A percentile compares a stretch with the other conserved stretches of the same genome.
phyloP scores from a whole-genome alignment of 78 protist species.

The Monocercomonoides exilis region DNA sequence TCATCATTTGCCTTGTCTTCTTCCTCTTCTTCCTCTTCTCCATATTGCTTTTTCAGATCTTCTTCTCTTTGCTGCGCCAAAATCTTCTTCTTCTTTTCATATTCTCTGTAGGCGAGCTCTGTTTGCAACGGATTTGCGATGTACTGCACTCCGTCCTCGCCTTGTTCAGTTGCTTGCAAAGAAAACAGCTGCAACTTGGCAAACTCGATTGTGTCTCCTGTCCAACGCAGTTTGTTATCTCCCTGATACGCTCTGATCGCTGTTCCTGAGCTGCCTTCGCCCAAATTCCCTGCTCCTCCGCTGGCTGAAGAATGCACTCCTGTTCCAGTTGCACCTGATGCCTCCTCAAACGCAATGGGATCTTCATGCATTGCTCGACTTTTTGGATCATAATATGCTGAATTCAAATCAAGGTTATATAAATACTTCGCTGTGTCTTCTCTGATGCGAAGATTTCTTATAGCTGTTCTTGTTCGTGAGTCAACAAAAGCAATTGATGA shows the following conservation, averaged over 20 bases:
- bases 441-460: slow-evolving; percentile 68
- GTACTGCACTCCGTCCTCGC: slow-evolving; percentile 44
- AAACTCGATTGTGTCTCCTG: slow-evolving; percentile 70
- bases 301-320: not conserved
- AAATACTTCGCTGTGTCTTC: slow-evolving; percentile 96
- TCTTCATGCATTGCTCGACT: slow-evolving; percentile 89
- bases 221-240: slow-evolving; percentile 68
- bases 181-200: slow-evolving; percentile 56
- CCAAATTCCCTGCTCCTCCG: too few species aligned
- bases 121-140: slow-evolving; percentile 85
- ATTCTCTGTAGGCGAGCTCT: slow-evolving; percentile 39
- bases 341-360: slow-evolving; percentile 48
- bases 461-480: slow-evolving; percentile 55
- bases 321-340: not conserved
- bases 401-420: slow-evolving; percentile 73
- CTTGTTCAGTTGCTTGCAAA: slow-evolving; percentile 47
- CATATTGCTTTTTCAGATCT: slow-evolving; percentile 62
- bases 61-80: not conserved
- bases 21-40: slow-evolving; percentile 72
- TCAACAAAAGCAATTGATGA: slow-evolving; percentile 39
- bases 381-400: slow-evolving; percentile 95
- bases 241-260: not conserved
- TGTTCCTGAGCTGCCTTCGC: too few species aligned
- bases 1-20: too few species aligned
- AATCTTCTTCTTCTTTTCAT: not conserved